phyloP scores from a whole-genome alignment of 176 grass and related monocot genomes.

The Tillandsia fasciculata region DNA sequence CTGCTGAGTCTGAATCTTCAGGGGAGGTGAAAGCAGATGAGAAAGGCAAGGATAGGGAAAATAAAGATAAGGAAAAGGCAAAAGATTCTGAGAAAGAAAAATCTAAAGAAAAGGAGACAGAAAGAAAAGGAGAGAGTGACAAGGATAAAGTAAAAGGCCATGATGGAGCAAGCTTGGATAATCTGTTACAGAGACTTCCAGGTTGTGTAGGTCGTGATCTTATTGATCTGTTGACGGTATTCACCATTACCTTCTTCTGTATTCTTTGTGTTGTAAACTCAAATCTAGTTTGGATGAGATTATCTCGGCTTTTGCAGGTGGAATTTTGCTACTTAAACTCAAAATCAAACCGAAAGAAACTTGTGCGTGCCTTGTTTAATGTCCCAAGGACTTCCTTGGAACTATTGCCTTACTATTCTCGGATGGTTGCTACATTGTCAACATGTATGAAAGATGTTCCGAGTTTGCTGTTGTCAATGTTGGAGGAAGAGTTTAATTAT shows the following conservation, averaged over 20 bases:
- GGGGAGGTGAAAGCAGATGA: constrained; percentile 54
- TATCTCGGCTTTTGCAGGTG: constrained; percentile 47
- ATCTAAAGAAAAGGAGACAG: constrained; percentile 66
- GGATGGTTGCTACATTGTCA: constrained; percentile 76
- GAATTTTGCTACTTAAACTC: constrained; percentile 99
- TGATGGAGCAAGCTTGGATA: constrained; percentile 79
- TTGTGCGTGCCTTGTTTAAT: constrained; percentile 67
- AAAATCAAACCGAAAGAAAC: constrained; percentile 96
- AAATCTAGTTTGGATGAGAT: constrained; percentile 3
- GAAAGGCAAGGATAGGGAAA: constrained; percentile 46
- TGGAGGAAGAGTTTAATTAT: constrained; percentile 98
- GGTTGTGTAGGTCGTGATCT: constrained; percentile 96
- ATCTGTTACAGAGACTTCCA: constrained; percentile 72
- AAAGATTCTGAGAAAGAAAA: constrained; percentile 76
- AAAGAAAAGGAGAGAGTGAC: constrained; percentile 77
- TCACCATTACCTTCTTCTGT: constrained; percentile 10
- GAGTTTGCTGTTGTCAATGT: constrained; percentile 67
- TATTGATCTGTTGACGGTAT: constrained; percentile 93
- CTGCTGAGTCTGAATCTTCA: constrained; percentile 42
- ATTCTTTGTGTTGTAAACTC: background rate
- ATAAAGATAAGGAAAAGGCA: constrained; percentile 64
- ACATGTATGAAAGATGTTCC: constrained; percentile 96
- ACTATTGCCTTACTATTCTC: constrained; percentile 94
- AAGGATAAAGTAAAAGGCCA: constrained; percentile 85
- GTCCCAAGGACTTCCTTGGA: constrained; percentile 93